Percentiles rank a stretch among this genome's conserved stretches.
Evolutionary conservation across 305 asterid genomes (phyloP).

Genomic region (Solanum chacoense): DNA sequence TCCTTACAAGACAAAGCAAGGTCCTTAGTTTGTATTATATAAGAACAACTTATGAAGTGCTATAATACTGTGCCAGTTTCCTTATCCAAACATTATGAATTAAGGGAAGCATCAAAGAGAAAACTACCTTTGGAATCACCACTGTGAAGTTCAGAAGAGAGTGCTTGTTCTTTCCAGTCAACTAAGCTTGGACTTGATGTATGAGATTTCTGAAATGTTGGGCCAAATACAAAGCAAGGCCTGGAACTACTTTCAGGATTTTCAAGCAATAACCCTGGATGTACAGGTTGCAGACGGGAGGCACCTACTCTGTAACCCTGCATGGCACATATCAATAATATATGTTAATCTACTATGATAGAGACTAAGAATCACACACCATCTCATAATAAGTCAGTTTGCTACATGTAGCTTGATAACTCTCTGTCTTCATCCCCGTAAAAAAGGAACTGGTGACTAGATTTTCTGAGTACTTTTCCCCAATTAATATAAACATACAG

Average conservation of each 20-base stretch:
- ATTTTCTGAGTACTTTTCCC: not conserved
- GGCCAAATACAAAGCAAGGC: not conserved
- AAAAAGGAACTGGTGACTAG: not conserved
- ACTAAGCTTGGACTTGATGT: conserved; percentile 6
- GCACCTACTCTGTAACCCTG: conserved; percentile 3
- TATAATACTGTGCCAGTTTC: not conserved
- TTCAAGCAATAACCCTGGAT: conserved; percentile 2
- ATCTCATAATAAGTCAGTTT: not conserved
- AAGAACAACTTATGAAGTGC: not conserved
- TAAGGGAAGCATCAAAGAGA: not conserved
- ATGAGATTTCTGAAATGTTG: conserved; percentile 1
- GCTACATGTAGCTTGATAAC: not conserved
- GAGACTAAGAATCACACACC: not conserved
- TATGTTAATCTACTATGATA: not conserved
- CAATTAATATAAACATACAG: not conserved
- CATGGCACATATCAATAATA: not conserved
- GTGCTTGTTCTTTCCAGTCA: conserved; percentile 1
- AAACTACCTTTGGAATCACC: not conserved
- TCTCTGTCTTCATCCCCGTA: not conserved
- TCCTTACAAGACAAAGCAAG: not conserved
- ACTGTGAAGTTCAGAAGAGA: conserved; percentile 2
- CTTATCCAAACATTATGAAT: not conserved
- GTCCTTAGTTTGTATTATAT: not conserved
- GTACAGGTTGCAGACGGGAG: not conserved
- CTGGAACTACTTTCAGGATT: conserved; percentile 8